Evolutionary conservation across 1,284 basidiomycete species (phyloP).

Genomic region (Pseudomicrostroma phylloplanum): DNA sequence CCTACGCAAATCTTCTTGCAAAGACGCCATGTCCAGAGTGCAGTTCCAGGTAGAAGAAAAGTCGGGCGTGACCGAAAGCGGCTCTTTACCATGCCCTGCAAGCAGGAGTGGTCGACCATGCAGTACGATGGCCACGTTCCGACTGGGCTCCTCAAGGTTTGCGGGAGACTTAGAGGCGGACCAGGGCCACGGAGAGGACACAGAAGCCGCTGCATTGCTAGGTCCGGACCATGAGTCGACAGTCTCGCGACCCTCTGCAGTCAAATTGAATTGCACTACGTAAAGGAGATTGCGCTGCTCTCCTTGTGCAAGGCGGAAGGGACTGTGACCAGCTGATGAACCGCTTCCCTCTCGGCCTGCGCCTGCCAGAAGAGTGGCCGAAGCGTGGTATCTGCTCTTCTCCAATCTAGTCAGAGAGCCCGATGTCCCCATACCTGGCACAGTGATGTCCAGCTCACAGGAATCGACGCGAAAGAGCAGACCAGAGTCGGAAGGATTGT

Average conservation of each 20-base stretch:
- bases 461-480: conserved; percentile 7
- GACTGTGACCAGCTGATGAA: background rate
- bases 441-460: conserved; percentile 2
- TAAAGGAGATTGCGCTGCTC: conserved; percentile 13
- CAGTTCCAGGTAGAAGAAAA: conserved; percentile 13
- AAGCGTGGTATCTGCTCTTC: background rate
- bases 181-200: background rate
- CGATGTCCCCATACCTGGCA: background rate
- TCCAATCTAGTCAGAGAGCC: too few relatives aligned
- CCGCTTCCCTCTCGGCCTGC: background rate
- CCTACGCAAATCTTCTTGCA: background rate
- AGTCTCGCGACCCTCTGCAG: background rate
- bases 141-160: background rate
- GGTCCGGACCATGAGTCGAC: too few relatives aligned
- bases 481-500: conserved; percentile 11
- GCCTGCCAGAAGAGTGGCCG: background rate
- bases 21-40: conserved; percentile 6
- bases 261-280: conserved; percentile 3
- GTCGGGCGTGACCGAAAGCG: conserved; percentile 2
- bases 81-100: background rate
- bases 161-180: background rate
- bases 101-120: conserved; percentile 9
- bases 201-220: background rate
- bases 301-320: conserved; percentile 9
- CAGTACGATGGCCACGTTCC: conserved; percentile 10